Percentiles rank a stretch among this genome's conserved stretches.
These are phyloP conservation scores for Ramaria sp. DNA, from an alignment of 768 basidiomycete genomes.

Conservation along the genomic window DNA sequence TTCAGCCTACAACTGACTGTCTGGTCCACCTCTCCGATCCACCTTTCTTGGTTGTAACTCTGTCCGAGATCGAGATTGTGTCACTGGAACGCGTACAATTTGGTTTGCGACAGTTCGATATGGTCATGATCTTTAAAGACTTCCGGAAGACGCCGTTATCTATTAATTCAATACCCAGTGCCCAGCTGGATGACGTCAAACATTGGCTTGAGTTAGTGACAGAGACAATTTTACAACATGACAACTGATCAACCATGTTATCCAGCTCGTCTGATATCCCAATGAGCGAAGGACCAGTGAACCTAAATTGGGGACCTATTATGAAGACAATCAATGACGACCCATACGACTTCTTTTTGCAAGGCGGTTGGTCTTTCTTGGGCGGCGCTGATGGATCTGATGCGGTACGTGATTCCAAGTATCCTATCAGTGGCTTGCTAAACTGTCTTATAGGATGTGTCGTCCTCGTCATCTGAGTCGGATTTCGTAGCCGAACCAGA, in stretches of 20 bases:
- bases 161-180: conserved; percentile 89
- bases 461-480: conserved; percentile 57
- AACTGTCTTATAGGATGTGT: conserved; percentile 28
- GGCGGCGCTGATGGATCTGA: conserved; percentile 48
- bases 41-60: conserved; percentile 91
- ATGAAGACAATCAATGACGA: conserved; percentile 99
- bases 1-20: conserved; percentile 96
- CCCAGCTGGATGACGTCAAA: conserved; percentile 92
- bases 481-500: conserved; percentile 48
- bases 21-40: conserved; percentile 91
- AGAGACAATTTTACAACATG: background rate
- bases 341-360: conserved; percentile 89
- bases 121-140: conserved; percentile 95
- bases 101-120: conserved; percentile 91
- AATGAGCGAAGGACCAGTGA: conserved; percentile 90
- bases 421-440: background rate
- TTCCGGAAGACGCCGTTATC: conserved; percentile 88
- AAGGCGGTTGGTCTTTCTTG: conserved; percentile 94
- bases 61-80: conserved; percentile 91
- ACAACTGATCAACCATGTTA: conserved; percentile 8
- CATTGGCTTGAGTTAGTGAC: conserved; percentile 92
- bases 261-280: conserved; percentile 92
- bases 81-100: conserved; percentile 97
- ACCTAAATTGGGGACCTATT: conserved; percentile 95
- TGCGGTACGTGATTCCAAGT: conserved; percentile 38